Evolutionary conservation across 148 eudicot genomes (phyloP).

Genomic region (Chenopodium quinoa): DNA sequence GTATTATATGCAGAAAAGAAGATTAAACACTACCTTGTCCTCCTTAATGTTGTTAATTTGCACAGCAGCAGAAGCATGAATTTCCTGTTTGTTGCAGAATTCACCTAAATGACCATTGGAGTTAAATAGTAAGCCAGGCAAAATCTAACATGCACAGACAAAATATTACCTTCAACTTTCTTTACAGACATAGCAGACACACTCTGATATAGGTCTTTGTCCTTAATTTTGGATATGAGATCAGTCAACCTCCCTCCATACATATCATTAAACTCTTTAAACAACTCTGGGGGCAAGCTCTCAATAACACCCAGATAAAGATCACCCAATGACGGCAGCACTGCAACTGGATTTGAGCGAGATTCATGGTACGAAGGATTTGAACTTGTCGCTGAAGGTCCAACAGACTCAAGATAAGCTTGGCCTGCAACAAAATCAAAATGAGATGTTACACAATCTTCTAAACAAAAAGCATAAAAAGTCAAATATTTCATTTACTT

Average conservation of each 20-base stretch:
- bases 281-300: constrained; percentile 78
- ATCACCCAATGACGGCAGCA: constrained; percentile 69
- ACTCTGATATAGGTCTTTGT: constrained; percentile 28
- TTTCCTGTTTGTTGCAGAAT: constrained; percentile 13
- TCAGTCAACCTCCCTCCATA: constrained; percentile 69
- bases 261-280: constrained; percentile 70
- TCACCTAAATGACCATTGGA: constrained; percentile 27
- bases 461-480: background rate
- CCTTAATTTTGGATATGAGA: constrained; percentile 51
- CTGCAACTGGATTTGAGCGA: constrained; percentile 25
- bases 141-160: background rate
- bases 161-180: constrained; percentile 35
- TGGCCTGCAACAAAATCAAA: constrained; percentile 27
- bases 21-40: constrained; percentile 35
- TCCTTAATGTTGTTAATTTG: constrained; percentile 18
- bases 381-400: constrained; percentile 25
- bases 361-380: constrained; percentile 32
- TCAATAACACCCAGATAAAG: constrained; percentile 77
- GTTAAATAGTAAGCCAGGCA: constrained; percentile 14
- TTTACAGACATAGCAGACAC: constrained; percentile 21
- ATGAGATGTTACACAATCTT: constrained; percentile 20
- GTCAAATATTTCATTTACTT: background rate
- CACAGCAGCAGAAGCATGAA: constrained; percentile 13
- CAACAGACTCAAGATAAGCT: constrained; percentile 24
- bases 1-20: background rate